These are phyloP conservation scores for Starmerella potacharoeniae DNA, from an alignment of 805 yeast genomes.

Conservation along the genomic window DNA sequence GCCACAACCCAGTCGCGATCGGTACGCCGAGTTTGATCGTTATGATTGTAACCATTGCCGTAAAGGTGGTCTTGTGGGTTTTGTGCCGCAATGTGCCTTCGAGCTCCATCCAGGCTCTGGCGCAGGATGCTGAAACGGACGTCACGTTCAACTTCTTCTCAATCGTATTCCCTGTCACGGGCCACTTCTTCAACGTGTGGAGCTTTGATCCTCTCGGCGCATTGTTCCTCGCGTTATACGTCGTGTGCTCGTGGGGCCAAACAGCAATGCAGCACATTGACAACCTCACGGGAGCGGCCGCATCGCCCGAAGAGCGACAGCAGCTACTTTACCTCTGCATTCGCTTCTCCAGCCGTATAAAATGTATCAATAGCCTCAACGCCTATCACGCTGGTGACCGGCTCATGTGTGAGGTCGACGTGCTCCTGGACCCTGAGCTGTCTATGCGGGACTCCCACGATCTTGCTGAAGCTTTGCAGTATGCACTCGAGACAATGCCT, in stretches of 20 bases:
- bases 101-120: slow-evolving; percentile 62
- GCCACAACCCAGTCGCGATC: slow-evolving; percentile 33
- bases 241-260: slow-evolving; percentile 50
- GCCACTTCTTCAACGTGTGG: slow-evolving; percentile 43
- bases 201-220: slow-evolving; percentile 76
- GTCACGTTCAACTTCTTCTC: slow-evolving; percentile 63
- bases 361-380: slow-evolving; percentile 51
- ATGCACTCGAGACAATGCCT: slow-evolving; percentile 66
- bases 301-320: slow-evolving; percentile 49
- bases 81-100: slow-evolving; percentile 53
- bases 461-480: slow-evolving; percentile 69
- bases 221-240: slow-evolving; percentile 46
- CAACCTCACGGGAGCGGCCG: slow-evolving; percentile 65
- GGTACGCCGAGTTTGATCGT: slow-evolving; percentile 42
- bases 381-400: slow-evolving; percentile 74
- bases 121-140: slow-evolving; percentile 75
- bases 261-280: slow-evolving; percentile 63
- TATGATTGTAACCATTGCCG: slow-evolving; percentile 51
- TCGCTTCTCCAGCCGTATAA: slow-evolving; percentile 57
- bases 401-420: slow-evolving; percentile 63
- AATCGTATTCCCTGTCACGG: slow-evolving; percentile 55
- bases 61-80: slow-evolving; percentile 49
- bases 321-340: slow-evolving; percentile 55
- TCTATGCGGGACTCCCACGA: slow-evolving; percentile 62
- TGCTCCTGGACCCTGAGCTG: slow-evolving; percentile 43